These are phyloP conservation scores for Pseudogymnoascus sp. DNA, from an alignment of 2,329 filamentous ascomycete genomes.

Conservation along the genomic window DNA sequence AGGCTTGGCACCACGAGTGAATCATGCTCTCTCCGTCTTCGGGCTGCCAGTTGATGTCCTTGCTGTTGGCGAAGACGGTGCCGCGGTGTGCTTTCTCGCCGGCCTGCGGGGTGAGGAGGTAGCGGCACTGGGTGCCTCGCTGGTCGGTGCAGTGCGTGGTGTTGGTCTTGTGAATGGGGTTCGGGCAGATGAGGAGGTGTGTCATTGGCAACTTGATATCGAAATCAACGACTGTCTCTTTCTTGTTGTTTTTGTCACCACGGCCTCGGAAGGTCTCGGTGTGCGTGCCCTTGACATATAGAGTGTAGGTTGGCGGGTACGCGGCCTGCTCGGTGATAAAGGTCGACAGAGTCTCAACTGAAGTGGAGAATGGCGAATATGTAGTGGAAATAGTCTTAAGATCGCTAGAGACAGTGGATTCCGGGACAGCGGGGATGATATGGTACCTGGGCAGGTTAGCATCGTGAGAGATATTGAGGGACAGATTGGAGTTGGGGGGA, in stretches of 20 bases:
- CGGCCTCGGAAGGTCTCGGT: conserved; percentile 18
- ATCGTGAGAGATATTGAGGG: not conserved
- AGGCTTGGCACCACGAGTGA: conserved; percentile 57
- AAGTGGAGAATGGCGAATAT: conserved; percentile 23
- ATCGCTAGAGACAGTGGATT: conserved; percentile 20
- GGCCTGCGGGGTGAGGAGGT: conserved; percentile 47
- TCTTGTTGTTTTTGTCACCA: conserved; percentile 35
- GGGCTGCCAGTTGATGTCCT: conserved; percentile 39
- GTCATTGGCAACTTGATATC: conserved; percentile 52
- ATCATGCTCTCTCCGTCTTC: conserved; percentile 20
- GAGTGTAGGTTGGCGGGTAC: conserved; percentile 23
- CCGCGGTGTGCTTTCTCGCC: conserved; percentile 58
- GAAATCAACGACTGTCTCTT: conserved; percentile 51
- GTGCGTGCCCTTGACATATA: conserved; percentile 28
- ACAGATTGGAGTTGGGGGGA: not conserved
- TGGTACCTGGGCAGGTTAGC: conserved; percentile 12
- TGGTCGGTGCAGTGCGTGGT: not conserved
- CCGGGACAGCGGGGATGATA: conserved; percentile 20
- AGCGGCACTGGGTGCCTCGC: conserved; percentile 33
- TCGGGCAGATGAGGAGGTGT: conserved; percentile 43
- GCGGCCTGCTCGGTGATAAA: conserved; percentile 24
- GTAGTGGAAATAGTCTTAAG: conserved; percentile 22
- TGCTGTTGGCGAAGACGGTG: conserved; percentile 43
- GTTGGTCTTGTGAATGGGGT: conserved; percentile 28
- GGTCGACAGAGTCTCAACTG: conserved; percentile 17